Evolutionary conservation across 306 rosid species (phyloP), one percentile per base, ranked within the genome.

Genomic region (Trifolium pratense): DNA sequence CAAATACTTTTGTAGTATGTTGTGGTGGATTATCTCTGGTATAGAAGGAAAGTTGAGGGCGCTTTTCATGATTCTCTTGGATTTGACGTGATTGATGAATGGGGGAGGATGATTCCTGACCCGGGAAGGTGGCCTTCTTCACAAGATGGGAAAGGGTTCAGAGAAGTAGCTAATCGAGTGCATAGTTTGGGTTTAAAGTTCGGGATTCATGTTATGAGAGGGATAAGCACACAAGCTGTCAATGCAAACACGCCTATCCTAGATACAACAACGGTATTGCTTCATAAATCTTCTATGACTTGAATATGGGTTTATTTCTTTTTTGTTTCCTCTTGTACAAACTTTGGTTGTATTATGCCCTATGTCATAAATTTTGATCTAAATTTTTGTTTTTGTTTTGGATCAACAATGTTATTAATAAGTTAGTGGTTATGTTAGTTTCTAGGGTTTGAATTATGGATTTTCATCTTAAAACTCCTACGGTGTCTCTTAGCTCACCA

Each of bases 11-110:
- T 87, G 86, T 73, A 95, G 99, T 95, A 87, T 83, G 97, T 77
- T 84, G 93, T 91, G 80, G 93, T 90, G 89, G 99, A 94, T 86
- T 91, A 81, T 87, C 95, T 94, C 14, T 94, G 99, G 99, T 94
- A 88, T 82, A 86, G 99, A 76, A 87, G 82, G 68, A 86, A 80
- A 82, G 92, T 87, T 21, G 48, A 86, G 2, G 99, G 99, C 3
- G 97, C 97, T 66, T 73, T 64, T 57, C 40, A 78, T 0, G 90
- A 94, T 82, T 94, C 99, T 53, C 84, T 86, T 42, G 99, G 99
- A 65, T 91, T 86, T 14, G 99, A 95, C 72, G 95, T 86, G 59
- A 95, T 95, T 5, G 99, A 95, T 74, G 78, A 90, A 74, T 95
- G 99, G 99, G 97, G 99, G 21, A 90, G 99, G 82, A 81, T 89